Evolutionary conservation across 2,329 filamentous ascomycete genomes (phyloP).

Genomic region (Diaporthe sp.): DNA sequence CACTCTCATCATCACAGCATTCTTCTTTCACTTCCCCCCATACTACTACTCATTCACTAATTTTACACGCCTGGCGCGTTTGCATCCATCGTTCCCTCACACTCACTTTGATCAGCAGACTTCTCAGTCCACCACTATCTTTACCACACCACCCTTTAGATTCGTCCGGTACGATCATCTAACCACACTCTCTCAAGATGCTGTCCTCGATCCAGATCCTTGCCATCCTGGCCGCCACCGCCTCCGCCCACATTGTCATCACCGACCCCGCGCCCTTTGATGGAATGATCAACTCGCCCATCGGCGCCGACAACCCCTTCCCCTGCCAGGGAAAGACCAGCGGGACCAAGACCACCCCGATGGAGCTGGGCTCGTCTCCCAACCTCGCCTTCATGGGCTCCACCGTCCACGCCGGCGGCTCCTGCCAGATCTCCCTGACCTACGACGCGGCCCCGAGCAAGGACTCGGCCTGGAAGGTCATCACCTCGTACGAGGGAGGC

Average conservation of each 20-base stretch:
- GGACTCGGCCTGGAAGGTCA: constrained; percentile 64
- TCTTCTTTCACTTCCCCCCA: background rate
- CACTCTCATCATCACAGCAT: constrained; percentile 30
- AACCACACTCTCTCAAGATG: constrained; percentile 29
- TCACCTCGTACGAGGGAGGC: constrained; percentile 68
- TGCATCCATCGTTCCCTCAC: constrained; percentile 12
- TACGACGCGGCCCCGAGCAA: constrained; percentile 79
- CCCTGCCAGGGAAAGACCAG: constrained; percentile 15
- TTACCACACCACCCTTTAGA: constrained; percentile 20
- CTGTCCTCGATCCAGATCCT: constrained; percentile 31
- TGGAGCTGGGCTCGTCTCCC: constrained; percentile 73
- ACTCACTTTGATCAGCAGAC: constrained; percentile 22
- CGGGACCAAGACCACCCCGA: constrained; percentile 62
- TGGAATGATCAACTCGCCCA: constrained; percentile 10
- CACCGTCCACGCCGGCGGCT: constrained; percentile 77
- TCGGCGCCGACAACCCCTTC: background rate
- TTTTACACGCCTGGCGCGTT: constrained; percentile 30
- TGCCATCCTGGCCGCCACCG: constrained; percentile 27
- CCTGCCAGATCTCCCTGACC: constrained; percentile 81
- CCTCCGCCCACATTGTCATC: constrained; percentile 31
- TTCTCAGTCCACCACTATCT: constrained; percentile 24
- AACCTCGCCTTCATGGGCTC: constrained; percentile 74
- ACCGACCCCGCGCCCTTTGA: background rate
- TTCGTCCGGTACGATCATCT: constrained; percentile 27
- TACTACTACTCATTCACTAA: constrained; percentile 20